Evolutionary conservation across 2,329 filamentous ascomycete species (phyloP).

Genomic region (Verticillium longisporum): DNA sequence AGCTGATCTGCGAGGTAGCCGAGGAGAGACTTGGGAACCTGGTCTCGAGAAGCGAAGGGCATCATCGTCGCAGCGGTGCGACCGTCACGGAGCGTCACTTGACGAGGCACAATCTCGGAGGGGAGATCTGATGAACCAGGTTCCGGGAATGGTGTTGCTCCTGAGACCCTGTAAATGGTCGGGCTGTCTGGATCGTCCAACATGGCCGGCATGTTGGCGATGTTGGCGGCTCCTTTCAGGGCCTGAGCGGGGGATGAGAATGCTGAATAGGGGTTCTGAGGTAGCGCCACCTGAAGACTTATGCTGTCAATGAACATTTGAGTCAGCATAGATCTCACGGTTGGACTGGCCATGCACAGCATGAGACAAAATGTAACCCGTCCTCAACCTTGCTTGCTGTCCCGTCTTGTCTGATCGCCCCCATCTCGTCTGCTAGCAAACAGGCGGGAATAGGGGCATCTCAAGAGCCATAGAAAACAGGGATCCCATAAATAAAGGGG

Average conservation of each 20-base stretch:
- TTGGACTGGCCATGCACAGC: not conserved
- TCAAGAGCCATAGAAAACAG: too few relatives aligned
- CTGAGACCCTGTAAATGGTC: conserved; percentile 64
- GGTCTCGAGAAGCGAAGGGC: conserved; percentile 68
- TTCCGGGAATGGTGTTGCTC: conserved; percentile 57
- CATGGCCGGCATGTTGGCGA: conserved; percentile 62
- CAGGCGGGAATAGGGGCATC: not conserved
- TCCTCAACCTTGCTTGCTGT: not conserved
- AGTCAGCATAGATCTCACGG: not conserved
- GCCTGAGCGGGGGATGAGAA: not conserved
- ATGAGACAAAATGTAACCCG: not conserved
- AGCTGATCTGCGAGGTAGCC: conserved; percentile 76
- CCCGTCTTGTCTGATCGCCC: not conserved
- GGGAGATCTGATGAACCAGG: conserved; percentile 55
- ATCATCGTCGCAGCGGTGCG: conserved; percentile 79
- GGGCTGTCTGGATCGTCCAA: conserved; percentile 69
- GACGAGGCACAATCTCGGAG: conserved; percentile 60
- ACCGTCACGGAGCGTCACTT: conserved; percentile 76
- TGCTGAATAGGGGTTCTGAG: not conserved
- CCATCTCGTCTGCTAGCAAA: not conserved
- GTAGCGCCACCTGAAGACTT: too few relatives aligned
- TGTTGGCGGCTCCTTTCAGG: not conserved
- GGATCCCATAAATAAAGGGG: not conserved
- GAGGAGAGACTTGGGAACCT: conserved; percentile 70
- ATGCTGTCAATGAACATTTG: too few relatives aligned